These are phyloP conservation scores for Ampelocalamus luodianensis DNA, from an alignment of 176 grass and related monocot genomes.

Conservation along the genomic window DNA sequence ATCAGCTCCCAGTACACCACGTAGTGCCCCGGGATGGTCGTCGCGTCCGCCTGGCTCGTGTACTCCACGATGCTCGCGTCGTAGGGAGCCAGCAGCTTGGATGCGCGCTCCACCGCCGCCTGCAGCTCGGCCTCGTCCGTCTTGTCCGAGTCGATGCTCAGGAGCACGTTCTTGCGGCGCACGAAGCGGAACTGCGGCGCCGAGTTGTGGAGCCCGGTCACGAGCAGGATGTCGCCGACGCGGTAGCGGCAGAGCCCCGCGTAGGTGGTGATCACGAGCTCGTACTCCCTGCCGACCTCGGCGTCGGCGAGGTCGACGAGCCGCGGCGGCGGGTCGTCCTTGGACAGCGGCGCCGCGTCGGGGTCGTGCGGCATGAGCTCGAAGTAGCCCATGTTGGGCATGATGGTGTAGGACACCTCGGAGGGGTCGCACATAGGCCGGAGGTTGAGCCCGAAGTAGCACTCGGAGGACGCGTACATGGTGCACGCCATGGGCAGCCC, in stretches of 20 bases:
- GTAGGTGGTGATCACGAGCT: constrained; percentile 94
- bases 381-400: constrained; percentile 99
- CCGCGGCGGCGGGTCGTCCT: constrained; percentile 28
- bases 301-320: constrained; percentile 80
- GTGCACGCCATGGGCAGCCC: constrained; percentile 90
- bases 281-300: constrained; percentile 76
- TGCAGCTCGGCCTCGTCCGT: constrained; percentile 93
- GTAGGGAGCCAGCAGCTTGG: constrained; percentile 55
- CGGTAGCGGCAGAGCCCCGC: constrained; percentile 88
- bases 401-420: constrained; percentile 96
- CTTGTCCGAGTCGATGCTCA: constrained; percentile 96
- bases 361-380: constrained; percentile 78
- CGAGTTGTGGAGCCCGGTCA: constrained; percentile 84
- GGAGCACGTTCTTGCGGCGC: constrained; percentile 85
- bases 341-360: neutral
- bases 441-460: constrained; percentile 97
- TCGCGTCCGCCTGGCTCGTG: constrained; percentile 78
- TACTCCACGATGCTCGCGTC: constrained; percentile 77
- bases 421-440: constrained; percentile 83
- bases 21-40: constrained; percentile 91
- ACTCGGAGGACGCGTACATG: constrained; percentile 98
- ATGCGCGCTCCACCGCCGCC: constrained; percentile 72
- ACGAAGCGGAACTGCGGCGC: constrained; percentile 87
- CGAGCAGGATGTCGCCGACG: constrained; percentile 77
- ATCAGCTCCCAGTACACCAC: constrained; percentile 97